These are phyloP conservation scores for Fusarium heterosporum DNA, from an alignment of 2,329 filamentous ascomycete species.

Conservation along the genomic window DNA sequence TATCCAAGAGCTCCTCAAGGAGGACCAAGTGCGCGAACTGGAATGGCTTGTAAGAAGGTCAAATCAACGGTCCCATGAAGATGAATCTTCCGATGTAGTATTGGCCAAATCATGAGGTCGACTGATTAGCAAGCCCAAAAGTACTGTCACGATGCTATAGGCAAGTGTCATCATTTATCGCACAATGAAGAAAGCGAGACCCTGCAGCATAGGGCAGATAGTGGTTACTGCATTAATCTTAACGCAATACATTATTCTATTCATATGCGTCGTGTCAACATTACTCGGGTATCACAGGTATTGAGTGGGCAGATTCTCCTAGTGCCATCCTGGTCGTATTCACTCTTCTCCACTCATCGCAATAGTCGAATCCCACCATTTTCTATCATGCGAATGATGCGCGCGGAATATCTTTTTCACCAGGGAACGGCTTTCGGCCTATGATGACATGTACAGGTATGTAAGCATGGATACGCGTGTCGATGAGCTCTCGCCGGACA, in stretches of 20 bases:
- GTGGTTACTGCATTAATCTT: conserved; percentile 1
- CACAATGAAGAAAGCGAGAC: neutral
- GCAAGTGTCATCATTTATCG: neutral
- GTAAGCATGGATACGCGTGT: conserved; percentile 62
- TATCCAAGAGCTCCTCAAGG: conserved; percentile 64
- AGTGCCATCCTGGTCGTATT: neutral
- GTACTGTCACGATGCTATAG: neutral
- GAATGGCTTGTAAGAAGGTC: conserved; percentile 55
- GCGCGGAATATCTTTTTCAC: conserved; percentile 44
- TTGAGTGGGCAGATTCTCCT: conserved; percentile 9
- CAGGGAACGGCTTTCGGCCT: conserved; percentile 61
- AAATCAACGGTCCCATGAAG: conserved; percentile 2
- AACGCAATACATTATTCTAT: conserved; percentile 34
- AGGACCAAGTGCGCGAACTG: conserved; percentile 62
- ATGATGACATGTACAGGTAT: conserved; percentile 62
- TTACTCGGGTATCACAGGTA: conserved; percentile 44
- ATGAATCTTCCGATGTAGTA: neutral
- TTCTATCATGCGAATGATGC: conserved; percentile 26
- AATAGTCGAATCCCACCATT: neutral
- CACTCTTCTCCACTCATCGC: neutral
- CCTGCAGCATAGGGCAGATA: neutral
- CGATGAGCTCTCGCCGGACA: conserved; percentile 60
- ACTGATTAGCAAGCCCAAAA: neutral
- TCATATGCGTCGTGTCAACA: conserved; percentile 43
- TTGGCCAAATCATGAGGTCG: neutral